A percentile compares a stretch with the other conserved stretches of the same genome.
These are phyloP conservation scores for Cerrena zonata DNA, from an alignment of 1,284 basidiomycete genomes.

Conservation along the genomic window DNA sequence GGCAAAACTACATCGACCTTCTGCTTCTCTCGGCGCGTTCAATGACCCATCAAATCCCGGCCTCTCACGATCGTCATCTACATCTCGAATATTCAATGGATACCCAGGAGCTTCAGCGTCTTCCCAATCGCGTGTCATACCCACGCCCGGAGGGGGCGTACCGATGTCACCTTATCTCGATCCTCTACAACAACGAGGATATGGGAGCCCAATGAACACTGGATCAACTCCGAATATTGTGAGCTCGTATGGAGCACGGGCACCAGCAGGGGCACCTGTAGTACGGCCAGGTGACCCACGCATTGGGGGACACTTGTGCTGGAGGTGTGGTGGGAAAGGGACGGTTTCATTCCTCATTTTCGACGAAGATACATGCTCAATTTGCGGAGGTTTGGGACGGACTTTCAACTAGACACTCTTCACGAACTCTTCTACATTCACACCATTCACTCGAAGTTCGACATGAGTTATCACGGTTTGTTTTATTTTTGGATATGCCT, in stretches of 20 bases:
- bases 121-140: constrained; percentile 16
- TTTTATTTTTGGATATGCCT: background rate
- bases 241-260: background rate
- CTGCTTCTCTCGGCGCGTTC: constrained; percentile 15
- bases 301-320: constrained; percentile 61
- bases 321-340: constrained; percentile 59
- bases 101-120: constrained; percentile 20
- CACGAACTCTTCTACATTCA: background rate
- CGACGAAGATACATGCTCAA: constrained; percentile 41
- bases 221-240: background rate
- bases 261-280: constrained; percentile 41
- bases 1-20: constrained; percentile 12
- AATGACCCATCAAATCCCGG: constrained; percentile 10
- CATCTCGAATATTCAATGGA: constrained; percentile 13
- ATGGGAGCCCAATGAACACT: background rate
- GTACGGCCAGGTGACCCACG: constrained; percentile 63
- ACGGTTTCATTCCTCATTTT: constrained; percentile 48
- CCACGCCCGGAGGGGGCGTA: constrained; percentile 20
- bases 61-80: constrained; percentile 18
- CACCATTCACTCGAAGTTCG: background rate
- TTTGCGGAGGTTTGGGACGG: constrained; percentile 60
- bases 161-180: constrained; percentile 21
- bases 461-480: background rate
- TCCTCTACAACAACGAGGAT: constrained; percentile 7
- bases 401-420: constrained; percentile 26